Base-by-base conservation (phyloP, 148 eudicot species). In the Tetragonia tetragonoides region DNA sequence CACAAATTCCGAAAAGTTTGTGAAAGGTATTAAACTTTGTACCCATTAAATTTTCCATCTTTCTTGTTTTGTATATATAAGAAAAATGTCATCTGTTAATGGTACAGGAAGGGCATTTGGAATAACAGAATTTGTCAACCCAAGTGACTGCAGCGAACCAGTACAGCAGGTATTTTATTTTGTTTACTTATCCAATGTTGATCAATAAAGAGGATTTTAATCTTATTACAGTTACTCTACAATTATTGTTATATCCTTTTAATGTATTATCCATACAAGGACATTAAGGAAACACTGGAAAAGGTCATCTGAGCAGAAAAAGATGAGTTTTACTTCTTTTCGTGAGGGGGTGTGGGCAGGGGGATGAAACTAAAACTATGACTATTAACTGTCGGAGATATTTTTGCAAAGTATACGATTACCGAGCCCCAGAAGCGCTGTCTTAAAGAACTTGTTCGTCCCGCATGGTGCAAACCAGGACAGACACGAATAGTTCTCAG, bases 81-180 rank as follows among this genome's bases (percentile, higher is more conserved):
- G 6, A 65, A 46, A 66, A 61, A 42, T 82, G 2, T 53, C 53
- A 23, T 51, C 18, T 70, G 68, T 73, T 82, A 15, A 41, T 66
- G 39, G n/a, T 86, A 76, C 97, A 95, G 97, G 89, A 17, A 91
- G 80, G 80, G 81, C 86, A 72, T 93, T 95, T 83, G 99, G 99
- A 81, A 72, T 95, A 71, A 95, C 97, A 28, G 91, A 92, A 16
- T 87, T 85, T 79, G 65, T 95, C 85, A 95, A 93, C 79, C 99
- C 99, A 74, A 81, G 78, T 79, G 90, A 91, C 64, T 76, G 66
- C 23, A 79, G 86, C 39, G 97, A 93, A 84, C 94, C 99, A 61
- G 83, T 93, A 82, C 91, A 88, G 47, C 96, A 95, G 97, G 99
- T 91, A 77, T 68, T 61, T 54, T 28, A 2, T 47, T 57, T 44